phyloP scores from a whole-genome alignment of 2,329 filamentous ascomycete species.

The Neodidymelliopsis sp. region DNA sequence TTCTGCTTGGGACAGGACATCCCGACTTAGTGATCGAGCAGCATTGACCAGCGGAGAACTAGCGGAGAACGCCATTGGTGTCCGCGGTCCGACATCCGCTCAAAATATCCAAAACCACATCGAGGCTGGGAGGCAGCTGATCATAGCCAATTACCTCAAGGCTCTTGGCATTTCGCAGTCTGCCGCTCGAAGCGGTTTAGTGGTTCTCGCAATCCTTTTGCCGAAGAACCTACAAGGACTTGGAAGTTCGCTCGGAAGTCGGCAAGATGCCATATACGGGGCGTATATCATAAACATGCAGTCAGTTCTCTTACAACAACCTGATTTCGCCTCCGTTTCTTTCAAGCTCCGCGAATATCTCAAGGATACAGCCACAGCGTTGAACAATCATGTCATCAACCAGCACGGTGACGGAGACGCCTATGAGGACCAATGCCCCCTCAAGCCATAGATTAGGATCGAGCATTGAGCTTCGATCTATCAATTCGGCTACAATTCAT shows the following conservation, averaged over 20 bases:
- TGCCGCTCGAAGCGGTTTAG: conserved; percentile 5
- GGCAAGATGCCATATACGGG: no score
- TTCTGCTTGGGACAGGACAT: no score
- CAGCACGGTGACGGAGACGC: conserved; percentile 13
- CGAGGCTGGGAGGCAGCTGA: background rate
- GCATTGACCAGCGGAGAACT: no score
- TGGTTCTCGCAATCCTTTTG: background rate
- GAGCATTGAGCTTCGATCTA: conserved; percentile 16
- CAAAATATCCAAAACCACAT: background rate
- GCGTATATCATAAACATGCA: no score
- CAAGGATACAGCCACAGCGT: background rate
- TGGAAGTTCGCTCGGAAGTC: no score
- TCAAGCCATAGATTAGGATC: conserved; percentile 4
- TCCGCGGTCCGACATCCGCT: background rate
- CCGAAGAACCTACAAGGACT: background rate
- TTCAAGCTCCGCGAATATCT: no score
- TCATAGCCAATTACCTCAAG: background rate
- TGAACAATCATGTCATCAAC: conserved; percentile 16
- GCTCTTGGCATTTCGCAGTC: conserved; percentile 3
- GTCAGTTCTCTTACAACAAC: no score
- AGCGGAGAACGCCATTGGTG: background rate
- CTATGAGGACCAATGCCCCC: background rate
- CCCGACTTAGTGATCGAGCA: no score
- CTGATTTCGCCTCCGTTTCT: no score
- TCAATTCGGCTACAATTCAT: conserved; percentile 2